phyloP scores from a whole-genome alignment of 495 filamentous ascomycete species.

The Lasiosphaeria hispida region DNA sequence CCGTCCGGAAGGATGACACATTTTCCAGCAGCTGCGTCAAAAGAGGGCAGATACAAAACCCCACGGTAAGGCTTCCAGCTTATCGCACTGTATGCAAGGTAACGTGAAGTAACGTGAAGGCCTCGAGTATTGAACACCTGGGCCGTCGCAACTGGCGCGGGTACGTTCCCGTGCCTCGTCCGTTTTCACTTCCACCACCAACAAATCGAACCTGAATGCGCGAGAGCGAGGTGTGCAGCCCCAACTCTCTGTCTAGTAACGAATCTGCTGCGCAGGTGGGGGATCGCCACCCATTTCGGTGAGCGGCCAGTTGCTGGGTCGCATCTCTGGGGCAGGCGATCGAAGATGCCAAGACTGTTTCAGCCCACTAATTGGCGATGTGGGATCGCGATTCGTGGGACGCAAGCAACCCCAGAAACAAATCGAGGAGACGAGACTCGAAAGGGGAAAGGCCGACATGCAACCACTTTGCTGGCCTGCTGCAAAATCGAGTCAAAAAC shows the following conservation, averaged over 20 bases:
- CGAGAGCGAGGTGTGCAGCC: neutral
- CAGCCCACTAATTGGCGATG: constrained; percentile 10
- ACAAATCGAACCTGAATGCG: too few relatives aligned
- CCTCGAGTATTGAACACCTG: neutral
- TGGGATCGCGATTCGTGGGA: constrained; percentile 11
- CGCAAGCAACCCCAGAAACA: neutral
- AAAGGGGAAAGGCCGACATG: constrained; percentile 16
- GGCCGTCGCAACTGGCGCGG: neutral
- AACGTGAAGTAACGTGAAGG: constrained; percentile 7
- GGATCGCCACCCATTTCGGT: constrained; percentile 5
- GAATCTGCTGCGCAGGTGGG: neutral
- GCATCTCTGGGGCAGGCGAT: neutral
- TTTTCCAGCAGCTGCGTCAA: neutral
- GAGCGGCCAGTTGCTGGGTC: neutral
- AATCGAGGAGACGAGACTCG: neutral
- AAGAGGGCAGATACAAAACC: neutral
- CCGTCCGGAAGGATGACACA: constrained; percentile 19
- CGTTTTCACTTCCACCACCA: neutral
- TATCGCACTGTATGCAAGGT: constrained; percentile 10
- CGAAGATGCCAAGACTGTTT: constrained; percentile 6
- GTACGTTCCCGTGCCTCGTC: neutral
- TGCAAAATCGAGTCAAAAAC: constrained; percentile 11
- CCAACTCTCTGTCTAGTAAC: too few relatives aligned
- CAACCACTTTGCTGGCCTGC: constrained; percentile 11
- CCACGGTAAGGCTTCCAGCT: neutral